Base-by-base conservation (phyloP, 2,329 filamentous ascomycete genomes). In the Gnomoniopsis sp. region DNA sequence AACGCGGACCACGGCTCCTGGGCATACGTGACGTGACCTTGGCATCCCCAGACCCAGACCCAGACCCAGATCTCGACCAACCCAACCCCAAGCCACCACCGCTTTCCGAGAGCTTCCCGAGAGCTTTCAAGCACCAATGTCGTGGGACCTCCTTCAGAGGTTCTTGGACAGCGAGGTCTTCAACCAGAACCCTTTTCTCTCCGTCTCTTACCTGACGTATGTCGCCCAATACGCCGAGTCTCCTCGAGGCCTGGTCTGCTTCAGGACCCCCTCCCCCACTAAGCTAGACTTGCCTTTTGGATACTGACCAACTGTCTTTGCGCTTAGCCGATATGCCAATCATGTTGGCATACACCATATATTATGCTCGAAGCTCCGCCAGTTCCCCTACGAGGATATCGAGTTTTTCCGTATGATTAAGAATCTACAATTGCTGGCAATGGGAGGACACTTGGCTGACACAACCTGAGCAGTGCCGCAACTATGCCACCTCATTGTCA, bases 141-240 rank as follows among this genome's bases (percentile, higher is more conserved):
- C 87, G 79, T 93, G 90, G 90, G 89, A 93, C 80, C 82, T 95
- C 79, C 84, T 95, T 73, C 89, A 91, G 81, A 87, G 90, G 76
- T 93, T 93, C 85, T 87, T 95, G 80, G 90, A 93, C 83, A 92
- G 89, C 79, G 90, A 95, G 81, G 89, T 95, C 80, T 95, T 95
- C 83, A 93, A 93, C 80, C 88, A 90, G 77, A 88, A 93, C 77
- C 90, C 91, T 64, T 93, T 92, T 75, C 87, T 95, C 74, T 89
- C 90, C 62, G 90, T 95, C 72, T 91, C 90, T 65, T 95, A 95
- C 77, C 86, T 95, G 70, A 90, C 90, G 90, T 93, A 80, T 84
- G 88, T 80, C 64, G 50, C 57, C 61, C 62, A 64, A 63, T 62
- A 46, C 43, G 43, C 54, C 52, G 53, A 62, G 26, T 30, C 33